Conservation (phyloP, 768 basidiomycete genomes). For the Russula ochroleuca region DNA sequence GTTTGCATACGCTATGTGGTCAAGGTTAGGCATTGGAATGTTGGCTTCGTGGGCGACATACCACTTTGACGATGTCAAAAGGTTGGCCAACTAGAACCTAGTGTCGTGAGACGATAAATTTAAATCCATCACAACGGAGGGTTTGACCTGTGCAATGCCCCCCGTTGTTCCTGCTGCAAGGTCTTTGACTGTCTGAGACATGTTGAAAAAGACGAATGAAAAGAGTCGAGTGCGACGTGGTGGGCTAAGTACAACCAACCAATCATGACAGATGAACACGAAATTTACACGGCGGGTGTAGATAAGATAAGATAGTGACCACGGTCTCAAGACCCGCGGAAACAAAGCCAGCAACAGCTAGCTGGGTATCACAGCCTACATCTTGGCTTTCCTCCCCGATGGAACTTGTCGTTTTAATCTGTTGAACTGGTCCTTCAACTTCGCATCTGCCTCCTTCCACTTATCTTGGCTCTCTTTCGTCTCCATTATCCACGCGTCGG, state of each 20-base stretch:
- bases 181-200: slow-evolving; percentile 75
- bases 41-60: slow-evolving; percentile 40
- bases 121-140: slow-evolving; percentile 4
- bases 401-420: slow-evolving; percentile 47
- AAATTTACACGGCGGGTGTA: slow-evolving; percentile 25
- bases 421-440: slow-evolving; percentile 44
- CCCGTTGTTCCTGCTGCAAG: slow-evolving; percentile 87
- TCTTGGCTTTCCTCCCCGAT: slow-evolving; percentile 25
- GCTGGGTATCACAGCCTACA: slow-evolving; percentile 25
- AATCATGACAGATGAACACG: slow-evolving; percentile 19
- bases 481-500: slow-evolving; percentile 63
- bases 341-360: slow-evolving; percentile 15
- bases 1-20: slow-evolving; percentile 83
- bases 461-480: slow-evolving; percentile 53
- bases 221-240: slow-evolving; percentile 9
- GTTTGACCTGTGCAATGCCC: slow-evolving; percentile 74
- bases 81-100: slow-evolving; percentile 90
- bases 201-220: slow-evolving; percentile 22
- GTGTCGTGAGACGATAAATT: slow-evolving; percentile 15
- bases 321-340: slow-evolving; percentile 1
- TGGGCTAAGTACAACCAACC: slow-evolving; percentile 21
- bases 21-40: slow-evolving; percentile 22
- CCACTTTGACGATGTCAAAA: slow-evolving; percentile 97
- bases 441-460: slow-evolving; percentile 56
- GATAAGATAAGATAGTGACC: slow-evolving; percentile 34